Evolutionary conservation across 345 rosid species (phyloP).

Genomic region (Pugionium cornutum): DNA sequence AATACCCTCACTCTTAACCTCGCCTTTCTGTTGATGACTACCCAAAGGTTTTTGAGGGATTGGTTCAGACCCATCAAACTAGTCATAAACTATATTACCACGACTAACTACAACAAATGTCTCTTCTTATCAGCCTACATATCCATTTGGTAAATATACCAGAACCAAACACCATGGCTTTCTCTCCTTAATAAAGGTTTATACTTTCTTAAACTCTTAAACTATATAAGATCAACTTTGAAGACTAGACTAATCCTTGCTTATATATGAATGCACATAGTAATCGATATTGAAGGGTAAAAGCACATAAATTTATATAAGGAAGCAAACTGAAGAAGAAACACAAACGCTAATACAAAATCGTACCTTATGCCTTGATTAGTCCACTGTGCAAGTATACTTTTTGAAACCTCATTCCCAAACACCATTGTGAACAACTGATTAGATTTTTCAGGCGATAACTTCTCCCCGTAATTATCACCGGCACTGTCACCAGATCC

Average conservation of each 20-base stretch:
- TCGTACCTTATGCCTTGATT: slow-evolving; percentile 94
- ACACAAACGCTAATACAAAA: background rate
- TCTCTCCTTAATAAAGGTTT: background rate
- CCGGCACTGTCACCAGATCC: background rate
- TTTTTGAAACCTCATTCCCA: slow-evolving; percentile 68
- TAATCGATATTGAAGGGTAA: background rate
- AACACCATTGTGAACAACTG: slow-evolving; percentile 77
- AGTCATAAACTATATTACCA: background rate
- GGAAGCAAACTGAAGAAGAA: too few species aligned
- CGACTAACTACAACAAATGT: background rate
- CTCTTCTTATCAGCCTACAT: background rate
- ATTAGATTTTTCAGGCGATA: slow-evolving; percentile 52
- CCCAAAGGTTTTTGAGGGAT: background rate
- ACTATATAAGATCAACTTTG: background rate
- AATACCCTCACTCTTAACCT: background rate
- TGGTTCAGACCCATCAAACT: background rate
- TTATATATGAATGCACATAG: background rate
- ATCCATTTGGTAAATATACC: background rate
- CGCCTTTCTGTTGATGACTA: background rate
- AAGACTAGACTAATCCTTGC: background rate
- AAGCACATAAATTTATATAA: background rate
- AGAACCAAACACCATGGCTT: slow-evolving; percentile 1
- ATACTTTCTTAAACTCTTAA: slow-evolving; percentile 8
- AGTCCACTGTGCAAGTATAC: slow-evolving; percentile 87
- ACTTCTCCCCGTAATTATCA: slow-evolving; percentile 31